A percentile compares a stretch with the other conserved stretches of the same genome.
Conservation (phyloP, 805 yeast genomes). For the Ogataea parapolymorpha region DNA sequence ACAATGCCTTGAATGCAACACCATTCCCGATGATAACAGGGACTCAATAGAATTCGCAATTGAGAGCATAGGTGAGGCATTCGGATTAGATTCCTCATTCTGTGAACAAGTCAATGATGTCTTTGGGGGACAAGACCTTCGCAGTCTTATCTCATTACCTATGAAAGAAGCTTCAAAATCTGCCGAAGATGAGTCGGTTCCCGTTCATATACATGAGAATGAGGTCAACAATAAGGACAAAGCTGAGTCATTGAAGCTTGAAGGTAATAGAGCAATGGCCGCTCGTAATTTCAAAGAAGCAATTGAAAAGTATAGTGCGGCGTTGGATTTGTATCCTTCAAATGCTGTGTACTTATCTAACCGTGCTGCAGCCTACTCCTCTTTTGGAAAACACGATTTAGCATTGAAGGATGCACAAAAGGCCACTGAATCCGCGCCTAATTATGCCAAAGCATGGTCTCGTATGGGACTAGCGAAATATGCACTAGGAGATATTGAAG, state of each 20-base stretch:
- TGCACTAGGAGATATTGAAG: slow-evolving; percentile 91
- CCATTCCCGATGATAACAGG: slow-evolving; percentile 69
- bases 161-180: not conserved
- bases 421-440: slow-evolving; percentile 75
- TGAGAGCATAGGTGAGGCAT: slow-evolving; percentile 88
- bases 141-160: not conserved
- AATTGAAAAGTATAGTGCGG: slow-evolving; percentile 72
- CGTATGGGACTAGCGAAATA: slow-evolving; percentile 92
- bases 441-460: slow-evolving; percentile 89
- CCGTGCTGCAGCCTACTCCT: slow-evolving; percentile 95
- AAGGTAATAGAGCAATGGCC: slow-evolving; percentile 91
- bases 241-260: slow-evolving; percentile 82
- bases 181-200: slow-evolving; percentile 25
- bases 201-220: slow-evolving; percentile 41
- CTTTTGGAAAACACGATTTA: slow-evolving; percentile 63
- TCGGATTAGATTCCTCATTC: slow-evolving; percentile 47
- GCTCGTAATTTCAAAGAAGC: slow-evolving; percentile 68
- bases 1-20: slow-evolving; percentile 44
- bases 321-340: slow-evolving; percentile 62
- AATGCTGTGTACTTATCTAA: slow-evolving; percentile 88
- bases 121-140: slow-evolving; percentile 30
- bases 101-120: slow-evolving; percentile 44
- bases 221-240: slow-evolving; percentile 56
- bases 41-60: slow-evolving; percentile 93
- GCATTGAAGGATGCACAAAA: slow-evolving; percentile 82